These are phyloP conservation scores for Zasmidium angulare DNA, from an alignment of 2,329 filamentous ascomycete genomes.

Conservation along the genomic window DNA sequence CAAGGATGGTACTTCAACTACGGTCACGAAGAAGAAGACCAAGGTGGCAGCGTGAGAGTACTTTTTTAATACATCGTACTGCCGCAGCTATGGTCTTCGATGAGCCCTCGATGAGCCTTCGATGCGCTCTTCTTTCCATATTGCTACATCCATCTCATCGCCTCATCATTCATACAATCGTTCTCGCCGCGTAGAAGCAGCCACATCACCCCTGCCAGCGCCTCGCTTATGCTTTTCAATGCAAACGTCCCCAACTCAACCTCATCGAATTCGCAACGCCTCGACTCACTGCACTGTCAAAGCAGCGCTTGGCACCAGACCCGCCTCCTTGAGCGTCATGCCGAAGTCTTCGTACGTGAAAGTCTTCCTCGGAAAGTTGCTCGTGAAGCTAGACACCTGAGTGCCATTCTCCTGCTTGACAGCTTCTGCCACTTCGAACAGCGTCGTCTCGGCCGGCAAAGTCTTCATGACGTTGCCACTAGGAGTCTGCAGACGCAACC, in stretches of 20 bases:
- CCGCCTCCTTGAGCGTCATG: constrained; percentile 89
- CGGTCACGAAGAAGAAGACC: constrained; percentile 20
- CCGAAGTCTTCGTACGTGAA: constrained; percentile 73
- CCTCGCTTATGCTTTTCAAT: neutral
- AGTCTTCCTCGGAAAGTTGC: constrained; percentile 83
- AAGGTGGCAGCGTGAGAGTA: constrained; percentile 7
- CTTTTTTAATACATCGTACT: neutral
- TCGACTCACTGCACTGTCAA: constrained; percentile 43
- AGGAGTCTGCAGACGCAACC: constrained; percentile 76
- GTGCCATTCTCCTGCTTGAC: constrained; percentile 69
- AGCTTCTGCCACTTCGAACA: constrained; percentile 86
- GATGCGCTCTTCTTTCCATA: neutral
- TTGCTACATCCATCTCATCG: neutral
- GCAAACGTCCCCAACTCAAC: neutral
- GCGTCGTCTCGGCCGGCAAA: constrained; percentile 81
- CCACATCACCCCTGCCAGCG: neutral
- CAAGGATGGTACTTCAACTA: constrained; percentile 11
- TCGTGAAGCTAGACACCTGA: constrained; percentile 73
- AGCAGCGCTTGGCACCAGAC: constrained; percentile 85
- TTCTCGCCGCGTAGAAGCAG: neutral
- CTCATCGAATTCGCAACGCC: neutral
- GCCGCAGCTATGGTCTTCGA: neutral
- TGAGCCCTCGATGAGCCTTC: too few relatives aligned
- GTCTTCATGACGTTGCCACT: constrained; percentile 81
- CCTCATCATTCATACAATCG: neutral